These are phyloP conservation scores for Trypethelium eluteriae DNA, from an alignment of 495 filamentous ascomycete species.

Conservation along the genomic window DNA sequence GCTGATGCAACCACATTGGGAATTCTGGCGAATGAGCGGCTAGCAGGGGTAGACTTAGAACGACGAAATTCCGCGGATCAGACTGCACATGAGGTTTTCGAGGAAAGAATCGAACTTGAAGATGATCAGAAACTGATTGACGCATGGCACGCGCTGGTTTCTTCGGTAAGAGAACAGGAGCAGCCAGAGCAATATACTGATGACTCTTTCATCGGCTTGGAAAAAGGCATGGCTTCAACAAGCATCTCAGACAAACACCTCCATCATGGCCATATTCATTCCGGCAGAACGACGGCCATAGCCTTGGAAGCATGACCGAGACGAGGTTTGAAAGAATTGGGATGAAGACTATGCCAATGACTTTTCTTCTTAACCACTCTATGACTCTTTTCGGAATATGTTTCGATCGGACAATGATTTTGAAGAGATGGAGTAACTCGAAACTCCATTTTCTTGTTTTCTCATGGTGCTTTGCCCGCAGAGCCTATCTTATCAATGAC, in stretches of 20 bases:
- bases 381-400: no score
- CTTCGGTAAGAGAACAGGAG: not conserved
- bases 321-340: no score
- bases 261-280: not conserved
- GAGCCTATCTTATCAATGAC: slow-evolving; percentile 66
- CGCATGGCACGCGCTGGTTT: not conserved
- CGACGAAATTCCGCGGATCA: not conserved
- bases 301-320: no score
- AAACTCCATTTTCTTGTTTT: not conserved
- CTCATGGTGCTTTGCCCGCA: slow-evolving; percentile 48
- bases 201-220: not conserved
- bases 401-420: no score
- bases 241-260: not conserved
- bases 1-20: not conserved
- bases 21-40: not conserved
- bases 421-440: no score
- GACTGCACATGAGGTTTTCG: no score
- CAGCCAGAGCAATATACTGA: not conserved
- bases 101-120: no score
- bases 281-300: not conserved
- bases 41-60: not conserved
- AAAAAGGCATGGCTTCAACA: not conserved
- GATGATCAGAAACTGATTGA: no score
- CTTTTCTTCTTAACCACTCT: no score
- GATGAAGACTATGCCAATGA: no score